Evolutionary conservation across 352 stramenopile genomes (phyloP).

Genomic region (Phytopythium delawarense): DNA sequence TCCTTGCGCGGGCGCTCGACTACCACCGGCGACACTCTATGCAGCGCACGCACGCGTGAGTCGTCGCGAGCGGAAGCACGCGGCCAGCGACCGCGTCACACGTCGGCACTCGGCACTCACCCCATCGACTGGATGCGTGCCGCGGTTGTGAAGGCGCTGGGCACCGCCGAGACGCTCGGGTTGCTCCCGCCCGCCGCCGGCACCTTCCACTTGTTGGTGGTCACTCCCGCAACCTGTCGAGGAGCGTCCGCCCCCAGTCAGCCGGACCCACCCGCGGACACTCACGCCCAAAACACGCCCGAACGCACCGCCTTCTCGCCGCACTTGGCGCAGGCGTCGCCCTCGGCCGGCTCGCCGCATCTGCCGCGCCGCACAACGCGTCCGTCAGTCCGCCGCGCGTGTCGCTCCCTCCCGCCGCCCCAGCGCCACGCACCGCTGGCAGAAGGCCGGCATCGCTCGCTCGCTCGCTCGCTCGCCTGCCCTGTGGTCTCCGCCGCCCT

Average conservation of each 20-base stretch:
- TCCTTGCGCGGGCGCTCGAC: slow-evolving; percentile 40
- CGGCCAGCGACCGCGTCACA: neutral
- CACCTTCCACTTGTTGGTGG: slow-evolving; percentile 48
- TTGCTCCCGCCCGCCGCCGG: slow-evolving; percentile 24
- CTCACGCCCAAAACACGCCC: neutral
- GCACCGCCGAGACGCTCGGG: slow-evolving; percentile 50
- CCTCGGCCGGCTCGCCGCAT: slow-evolving; percentile 60
- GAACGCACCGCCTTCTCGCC: slow-evolving; percentile 53
- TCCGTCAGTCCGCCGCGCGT: slow-evolving; percentile 6
- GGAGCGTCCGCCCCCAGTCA: neutral
- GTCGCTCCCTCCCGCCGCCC: slow-evolving; percentile 1
- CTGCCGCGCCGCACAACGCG: slow-evolving; percentile 9
- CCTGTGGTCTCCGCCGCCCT: neutral
- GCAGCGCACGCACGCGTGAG: neutral
- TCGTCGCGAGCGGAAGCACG: slow-evolving; percentile 1
- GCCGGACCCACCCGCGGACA: neutral
- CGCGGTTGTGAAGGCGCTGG: slow-evolving; percentile 58
- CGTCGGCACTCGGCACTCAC: slow-evolving; percentile 17
- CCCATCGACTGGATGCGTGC: slow-evolving; percentile 49
- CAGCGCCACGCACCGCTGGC: slow-evolving; percentile 37
- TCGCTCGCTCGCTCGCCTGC: slow-evolving; percentile 18
- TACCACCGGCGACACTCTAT: slow-evolving; percentile 21
- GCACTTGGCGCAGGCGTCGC: slow-evolving; percentile 50
- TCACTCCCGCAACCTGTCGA: slow-evolving; percentile 27
- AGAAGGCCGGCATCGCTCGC: slow-evolving; percentile 77